Percentiles rank a stretch among this genome's conserved stretches.
Conservation (phyloP, 495 filamentous ascomycete genomes). For the Sordaria brevicollis region DNA sequence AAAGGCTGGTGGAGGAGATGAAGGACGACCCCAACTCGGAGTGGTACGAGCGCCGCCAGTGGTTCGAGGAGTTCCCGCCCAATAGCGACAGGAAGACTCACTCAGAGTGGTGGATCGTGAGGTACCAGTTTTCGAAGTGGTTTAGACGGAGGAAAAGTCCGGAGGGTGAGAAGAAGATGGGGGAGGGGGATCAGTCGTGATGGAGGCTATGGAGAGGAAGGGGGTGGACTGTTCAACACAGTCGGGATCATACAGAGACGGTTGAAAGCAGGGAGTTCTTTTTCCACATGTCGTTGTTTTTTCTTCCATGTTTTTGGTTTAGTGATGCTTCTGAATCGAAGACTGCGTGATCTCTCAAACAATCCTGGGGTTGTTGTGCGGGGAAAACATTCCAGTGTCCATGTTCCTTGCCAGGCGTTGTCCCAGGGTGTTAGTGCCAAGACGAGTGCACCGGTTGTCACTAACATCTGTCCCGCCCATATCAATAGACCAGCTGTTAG, state of each 20-base stretch:
- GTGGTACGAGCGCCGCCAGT: neutral
- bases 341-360: too few species aligned
- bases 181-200: neutral
- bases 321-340: too few species aligned
- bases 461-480: too few species aligned
- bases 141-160: neutral
- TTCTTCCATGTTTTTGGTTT: too few species aligned
- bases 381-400: too few species aligned
- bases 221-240: neutral
- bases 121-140: neutral
- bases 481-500: too few species aligned
- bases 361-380: too few species aligned
- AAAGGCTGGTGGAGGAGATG: neutral
- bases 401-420: too few species aligned
- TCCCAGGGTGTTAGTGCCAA: too few species aligned
- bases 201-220: neutral
- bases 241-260: neutral
- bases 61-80: neutral
- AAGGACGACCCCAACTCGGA: neutral
- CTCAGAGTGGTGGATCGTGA: neutral
- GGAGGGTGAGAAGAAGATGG: neutral
- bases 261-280: too few species aligned
- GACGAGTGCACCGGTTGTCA: too few species aligned
- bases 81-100: neutral
- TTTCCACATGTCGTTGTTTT: too few species aligned